Percentiles rank a stretch among this genome's conserved stretches.
phyloP scores from a whole-genome alignment of 306 rosid species.

The Bauhinia variegata region DNA sequence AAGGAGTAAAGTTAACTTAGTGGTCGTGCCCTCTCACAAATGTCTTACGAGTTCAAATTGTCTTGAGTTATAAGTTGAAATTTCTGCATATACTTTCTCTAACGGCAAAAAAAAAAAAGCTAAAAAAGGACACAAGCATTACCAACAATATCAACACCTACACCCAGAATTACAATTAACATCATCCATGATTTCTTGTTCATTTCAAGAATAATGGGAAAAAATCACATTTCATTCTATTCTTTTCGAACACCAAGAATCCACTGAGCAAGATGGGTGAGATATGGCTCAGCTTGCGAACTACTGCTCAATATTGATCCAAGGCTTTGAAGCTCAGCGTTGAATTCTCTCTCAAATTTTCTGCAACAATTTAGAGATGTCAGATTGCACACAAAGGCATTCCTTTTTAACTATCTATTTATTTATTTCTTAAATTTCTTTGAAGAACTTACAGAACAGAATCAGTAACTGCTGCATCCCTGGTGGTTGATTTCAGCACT shows the following conservation, averaged over 20 bases:
- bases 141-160: neutral
- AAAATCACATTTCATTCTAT: slow-evolving; percentile 39
- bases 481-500: slow-evolving; percentile 62
- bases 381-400: neutral
- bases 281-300: slow-evolving; percentile 86
- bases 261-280: slow-evolving; percentile 84
- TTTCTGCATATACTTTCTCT: too few relatives aligned
- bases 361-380: slow-evolving; percentile 51
- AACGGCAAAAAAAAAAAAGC: too few relatives aligned
- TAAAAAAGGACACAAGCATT: neutral
- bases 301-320: slow-evolving; percentile 78
- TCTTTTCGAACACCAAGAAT: slow-evolving; percentile 74
- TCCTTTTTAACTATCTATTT: too few relatives aligned
- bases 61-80: too few relatives aligned
- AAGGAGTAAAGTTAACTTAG: too few relatives aligned
- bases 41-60: too few relatives aligned
- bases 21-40: too few relatives aligned
- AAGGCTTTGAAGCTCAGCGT: slow-evolving; percentile 79
- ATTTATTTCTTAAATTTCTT: neutral
- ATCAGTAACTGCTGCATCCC: slow-evolving; percentile 58
- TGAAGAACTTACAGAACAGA: slow-evolving; percentile 74
- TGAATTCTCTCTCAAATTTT: slow-evolving; percentile 85
- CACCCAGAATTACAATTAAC: neutral
- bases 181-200: slow-evolving; percentile 2
- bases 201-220: slow-evolving; percentile 18